These are phyloP conservation scores for Stygiomarasmius scandens DNA, from an alignment of 1,284 basidiomycete genomes.

Conservation along the genomic window DNA sequence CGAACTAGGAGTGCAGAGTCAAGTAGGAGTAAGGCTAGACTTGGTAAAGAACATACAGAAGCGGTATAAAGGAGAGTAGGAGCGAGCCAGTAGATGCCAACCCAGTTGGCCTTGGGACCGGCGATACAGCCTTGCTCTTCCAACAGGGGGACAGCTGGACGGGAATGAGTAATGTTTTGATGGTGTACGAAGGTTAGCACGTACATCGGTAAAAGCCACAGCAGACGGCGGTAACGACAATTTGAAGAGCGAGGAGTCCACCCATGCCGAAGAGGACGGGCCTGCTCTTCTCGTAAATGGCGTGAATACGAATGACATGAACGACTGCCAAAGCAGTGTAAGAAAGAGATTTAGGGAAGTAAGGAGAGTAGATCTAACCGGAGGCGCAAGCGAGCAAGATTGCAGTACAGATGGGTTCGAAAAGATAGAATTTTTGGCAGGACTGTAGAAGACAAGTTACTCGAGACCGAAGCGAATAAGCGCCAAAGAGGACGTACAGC, in stretches of 20 bases:
- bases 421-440: conserved; percentile 75
- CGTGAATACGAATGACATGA: conserved; percentile 74
- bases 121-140: conserved; percentile 82
- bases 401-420: conserved; percentile 82
- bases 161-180: conserved; percentile 8
- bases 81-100: conserved; percentile 80
- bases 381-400: conserved; percentile 73
- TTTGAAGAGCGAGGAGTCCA: conserved; percentile 62
- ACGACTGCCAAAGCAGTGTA: conserved; percentile 43
- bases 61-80: conserved; percentile 72
- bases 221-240: conserved; percentile 67
- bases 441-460: conserved; percentile 34
- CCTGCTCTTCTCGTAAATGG: conserved; percentile 69
- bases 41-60: conserved; percentile 46
- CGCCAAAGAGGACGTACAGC: conserved; percentile 39
- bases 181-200: conserved; percentile 18
- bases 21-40: background rate
- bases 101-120: conserved; percentile 75
- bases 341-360: background rate
- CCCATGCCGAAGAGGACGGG: conserved; percentile 58
- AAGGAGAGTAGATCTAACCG: conserved; percentile 34
- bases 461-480: background rate
- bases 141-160: conserved; percentile 64
- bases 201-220: conserved; percentile 76
- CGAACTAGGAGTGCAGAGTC: conserved; percentile 44